Base-by-base conservation (phyloP, 768 basidiomycete species). In the Rhodocollybia butyracea region DNA sequence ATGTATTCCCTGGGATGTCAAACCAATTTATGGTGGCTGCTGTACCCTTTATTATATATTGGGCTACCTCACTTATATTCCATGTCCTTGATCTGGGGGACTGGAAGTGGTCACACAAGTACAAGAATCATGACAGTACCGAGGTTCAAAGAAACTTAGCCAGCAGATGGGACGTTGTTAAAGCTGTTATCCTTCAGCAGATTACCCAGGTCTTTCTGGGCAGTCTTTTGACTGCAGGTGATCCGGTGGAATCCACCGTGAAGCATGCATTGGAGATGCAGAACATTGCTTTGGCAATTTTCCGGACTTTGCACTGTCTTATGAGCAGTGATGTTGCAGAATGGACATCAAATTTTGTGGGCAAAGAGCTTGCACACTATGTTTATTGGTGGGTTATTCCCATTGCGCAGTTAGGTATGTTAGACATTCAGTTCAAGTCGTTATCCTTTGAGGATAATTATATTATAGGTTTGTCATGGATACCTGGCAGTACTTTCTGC, bases 401-500 rank as follows among this genome's bases (percentile, higher is more conserved):
- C 0, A 61, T 70, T 2, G 65, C 76, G 8, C 94, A 94, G 94
- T 93, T 11, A 87, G 94, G 96, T 98, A 66, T 67, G 94, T 85
- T 7, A 19, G 27, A 40, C 19, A 27, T 5, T 24, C 11, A n/a
- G 21, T 5, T 40, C 41, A 36, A 7, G 22, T 5, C 30, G 63
- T n/a, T 55, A 34, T n/a, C 5, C 7, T 19, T 3, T n/a, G n/a
- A n/a, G n/a, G n/a, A n/a, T 12, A 15, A 26, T 29, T 36, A 42
- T 36, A 21, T n/a, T n/a, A 2, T 58, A 96, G 97, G 76, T 91
- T 97, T 70, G 66, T 94, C 57, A 86, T 98, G 61, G 97, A 99
- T 73, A 94, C 94, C 30, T 98, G 94, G 94, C 95, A 99, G 69
- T 99, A 98, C 72, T 94, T 95, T 73, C 76, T 93, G n/a, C 97